These are phyloP conservation scores for Monsonia emarginata DNA, from an alignment of 441 rosid genomes.

Conservation along the genomic window DNA sequence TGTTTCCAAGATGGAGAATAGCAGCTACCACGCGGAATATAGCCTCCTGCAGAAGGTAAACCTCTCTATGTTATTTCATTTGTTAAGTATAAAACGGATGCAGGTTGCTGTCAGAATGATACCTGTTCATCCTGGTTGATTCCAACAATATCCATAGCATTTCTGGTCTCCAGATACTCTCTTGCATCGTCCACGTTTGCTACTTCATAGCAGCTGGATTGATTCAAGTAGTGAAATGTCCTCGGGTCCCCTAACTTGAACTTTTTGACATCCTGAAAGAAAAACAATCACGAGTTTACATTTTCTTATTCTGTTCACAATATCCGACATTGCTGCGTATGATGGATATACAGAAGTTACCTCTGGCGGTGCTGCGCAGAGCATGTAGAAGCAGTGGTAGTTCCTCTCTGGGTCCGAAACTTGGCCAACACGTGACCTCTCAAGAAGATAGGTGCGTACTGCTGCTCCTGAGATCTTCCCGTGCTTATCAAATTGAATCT, in stretches of 20 bases:
- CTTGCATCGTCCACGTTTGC: constrained; percentile 82
- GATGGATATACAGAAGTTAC: constrained; percentile 33
- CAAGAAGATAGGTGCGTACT: constrained; percentile 89
- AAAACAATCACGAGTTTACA: constrained; percentile 12
- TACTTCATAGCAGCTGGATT: constrained; percentile 69
- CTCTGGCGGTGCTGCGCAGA: constrained; percentile 96
- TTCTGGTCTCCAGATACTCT: constrained; percentile 90
- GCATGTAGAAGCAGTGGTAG: constrained; percentile 93
- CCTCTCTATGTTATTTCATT: constrained; percentile 3
- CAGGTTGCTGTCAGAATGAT: constrained; percentile 35
- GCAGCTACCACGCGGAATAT: constrained; percentile 97
- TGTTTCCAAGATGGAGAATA: constrained; percentile 85
- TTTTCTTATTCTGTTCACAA: constrained; percentile 11
- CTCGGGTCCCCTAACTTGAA: constrained; percentile 65
- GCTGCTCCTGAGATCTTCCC: constrained; percentile 99
- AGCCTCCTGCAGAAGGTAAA: constrained; percentile 55
- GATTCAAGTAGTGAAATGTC: constrained; percentile 83
- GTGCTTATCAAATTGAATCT: constrained; percentile 91
- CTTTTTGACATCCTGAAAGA: constrained; percentile 67
- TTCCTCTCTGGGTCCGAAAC: constrained; percentile 96
- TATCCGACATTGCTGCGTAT: constrained; percentile 12
- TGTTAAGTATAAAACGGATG: constrained; percentile 13
- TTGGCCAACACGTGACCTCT: constrained; percentile 99
- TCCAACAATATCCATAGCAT: constrained; percentile 99
- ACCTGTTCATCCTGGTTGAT: constrained; percentile 96